Base-by-base conservation (phyloP, 495 filamentous ascomycete species). In the Annulohypoxylon nitens region DNA sequence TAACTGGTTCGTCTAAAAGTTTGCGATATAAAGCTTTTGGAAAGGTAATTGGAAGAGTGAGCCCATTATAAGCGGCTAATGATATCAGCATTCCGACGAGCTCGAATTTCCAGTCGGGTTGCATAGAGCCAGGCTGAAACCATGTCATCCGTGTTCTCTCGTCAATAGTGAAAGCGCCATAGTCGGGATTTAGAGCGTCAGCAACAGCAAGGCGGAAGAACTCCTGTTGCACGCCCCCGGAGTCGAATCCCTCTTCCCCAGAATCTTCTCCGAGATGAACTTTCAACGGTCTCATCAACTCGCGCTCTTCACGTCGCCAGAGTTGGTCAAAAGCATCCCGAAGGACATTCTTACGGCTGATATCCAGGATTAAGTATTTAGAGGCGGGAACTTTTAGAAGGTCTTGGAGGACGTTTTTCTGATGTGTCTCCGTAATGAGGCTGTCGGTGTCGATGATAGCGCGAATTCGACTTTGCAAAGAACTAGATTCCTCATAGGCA, bases 141-240 rank as follows among this genome's bases (percentile, higher is more conserved):
- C 95, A 99, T 20, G 90, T 90, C 84, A 94, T 90, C 23, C 89
- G 88, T 0, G 91, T 93, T 45, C 86, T 82, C 4, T 86, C 81
- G 75, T 98, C 93, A 57, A 91, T 87, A 0, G 90, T 90, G 79
- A 98, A 98, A 76, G 82, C 79, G 18, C 88, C 94, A 71, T 92
- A 92, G 43, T 91, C 86, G 9, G 93, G 89, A 76, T 93, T 85
- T 26, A 98, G 81, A 2, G 90, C 92, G 75, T 97, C 91, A 4
- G 85, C 88, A 72, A 97, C 88, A 59, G 92, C 89, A 41, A 97
- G 75, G 36, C 92, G 89, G 82, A 99, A 98, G 81, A 97, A 98
- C 67, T 99, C 96, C 76, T 95, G 94, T 69, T 97, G 93, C 3
- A 98, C 93, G 57, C 96, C 96, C 61, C 96, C 96, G 64, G 94